Evolutionary conservation across 2,329 filamentous ascomycete species (phyloP).

Genomic region (Cercospora nicotianae): DNA sequence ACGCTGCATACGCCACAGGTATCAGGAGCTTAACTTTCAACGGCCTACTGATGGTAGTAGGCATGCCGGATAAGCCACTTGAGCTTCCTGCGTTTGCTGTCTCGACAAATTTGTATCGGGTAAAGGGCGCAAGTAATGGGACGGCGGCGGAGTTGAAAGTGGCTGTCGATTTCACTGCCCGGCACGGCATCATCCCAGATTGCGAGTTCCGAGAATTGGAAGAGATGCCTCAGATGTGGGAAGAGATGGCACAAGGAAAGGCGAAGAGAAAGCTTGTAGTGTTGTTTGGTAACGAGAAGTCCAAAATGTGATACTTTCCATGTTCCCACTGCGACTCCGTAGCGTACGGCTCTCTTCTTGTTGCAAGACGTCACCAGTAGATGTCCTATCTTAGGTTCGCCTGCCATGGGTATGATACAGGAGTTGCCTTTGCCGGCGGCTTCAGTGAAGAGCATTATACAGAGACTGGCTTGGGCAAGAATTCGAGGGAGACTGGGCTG

Average conservation of each 20-base stretch:
- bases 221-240: not conserved
- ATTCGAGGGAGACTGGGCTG: too few species aligned
- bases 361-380: too few species aligned
- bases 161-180: not conserved
- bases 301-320: too few species aligned
- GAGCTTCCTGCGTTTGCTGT: not conserved
- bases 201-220: not conserved
- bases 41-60: not conserved
- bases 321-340: too few species aligned
- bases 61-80: not conserved
- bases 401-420: too few species aligned
- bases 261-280: not conserved
- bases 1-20: not conserved
- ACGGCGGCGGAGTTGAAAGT: not conserved
- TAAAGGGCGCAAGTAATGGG: not conserved
- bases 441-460: too few species aligned
- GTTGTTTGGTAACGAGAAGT: not conserved
- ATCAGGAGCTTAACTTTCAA: not conserved
- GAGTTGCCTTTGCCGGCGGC: too few species aligned
- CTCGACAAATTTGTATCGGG: not conserved
- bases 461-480: too few species aligned
- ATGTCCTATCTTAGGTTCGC: too few species aligned
- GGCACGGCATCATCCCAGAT: not conserved
- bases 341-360: too few species aligned
- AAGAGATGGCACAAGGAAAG: not conserved